A percentile compares a stretch with the other conserved stretches of the same genome.
These are phyloP conservation scores for Chimonanthus praecox DNA, from an alignment of 164 flowering plant species.

Conservation along the genomic window DNA sequence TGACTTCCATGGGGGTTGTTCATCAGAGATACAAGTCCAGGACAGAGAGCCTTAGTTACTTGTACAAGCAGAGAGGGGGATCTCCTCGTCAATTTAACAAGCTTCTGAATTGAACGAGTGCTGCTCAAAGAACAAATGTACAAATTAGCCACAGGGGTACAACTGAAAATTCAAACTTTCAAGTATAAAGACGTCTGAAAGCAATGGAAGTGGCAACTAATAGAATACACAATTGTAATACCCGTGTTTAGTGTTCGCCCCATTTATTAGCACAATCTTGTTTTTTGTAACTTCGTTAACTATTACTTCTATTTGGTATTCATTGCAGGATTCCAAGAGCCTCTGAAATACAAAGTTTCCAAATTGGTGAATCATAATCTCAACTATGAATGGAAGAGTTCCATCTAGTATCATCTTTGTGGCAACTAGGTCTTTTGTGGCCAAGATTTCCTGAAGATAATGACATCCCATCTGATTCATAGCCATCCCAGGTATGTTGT, in stretches of 20 bases:
- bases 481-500: not conserved
- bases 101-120: slow-evolving; percentile 6
- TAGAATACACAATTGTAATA: not conserved
- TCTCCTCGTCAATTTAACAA: not conserved
- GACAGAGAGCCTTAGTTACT: not conserved
- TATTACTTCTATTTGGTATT: not conserved
- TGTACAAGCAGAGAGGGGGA: not conserved
- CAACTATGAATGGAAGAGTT: not conserved
- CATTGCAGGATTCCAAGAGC: not conserved
- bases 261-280: not conserved
- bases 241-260: not conserved
- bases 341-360: slow-evolving; percentile 4
- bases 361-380: not conserved
- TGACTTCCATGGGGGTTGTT: not conserved
- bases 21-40: not conserved
- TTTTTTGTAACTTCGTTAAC: not conserved
- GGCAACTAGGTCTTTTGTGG: not conserved
- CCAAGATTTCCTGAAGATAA: not conserved
- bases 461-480: not conserved
- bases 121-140: slow-evolving; percentile 3
- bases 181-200: too few species aligned
- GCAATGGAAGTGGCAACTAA: not conserved
- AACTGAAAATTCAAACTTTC: not conserved
- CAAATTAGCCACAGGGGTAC: not conserved
- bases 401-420: slow-evolving; percentile 1